Base-by-base conservation (phyloP, 345 rosid species). In the Sonneratia caseolaris region DNA sequence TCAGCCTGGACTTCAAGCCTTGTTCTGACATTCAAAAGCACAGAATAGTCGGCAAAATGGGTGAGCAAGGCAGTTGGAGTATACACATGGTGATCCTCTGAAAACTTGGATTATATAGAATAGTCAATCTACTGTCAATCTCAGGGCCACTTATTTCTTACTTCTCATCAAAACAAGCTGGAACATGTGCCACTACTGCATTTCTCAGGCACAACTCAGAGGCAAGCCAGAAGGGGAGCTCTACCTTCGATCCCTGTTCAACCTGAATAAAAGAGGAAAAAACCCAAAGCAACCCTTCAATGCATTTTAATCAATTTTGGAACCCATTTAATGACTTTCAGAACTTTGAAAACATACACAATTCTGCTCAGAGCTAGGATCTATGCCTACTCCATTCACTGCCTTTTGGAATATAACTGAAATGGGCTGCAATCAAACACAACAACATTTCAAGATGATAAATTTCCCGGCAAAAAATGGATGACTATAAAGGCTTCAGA, bases 141-240 rank as follows among this genome's bases (percentile, higher is more conserved):
- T 53, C 3, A 22, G n/a, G 64, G 32, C 11, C 64, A 62, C 38
- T 62, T 14, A 62, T 62, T 3, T n/a, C 55, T 85, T 84, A 88
- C 97, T 86, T 85, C 68, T 86, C 88, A 70, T 91, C 85, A 75
- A 89, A 93, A 82, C 91, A 93, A 37, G 85, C 72, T 36, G 96
- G 97, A 69, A 84, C 86, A 71, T 76, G 78, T 14, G 86, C 80
- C n/a, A 90, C 73, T 22, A 80, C 83, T 66, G 87, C 90, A 79
- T 94, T 87, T 73, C 96, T 85, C 80, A 81, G 69, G 77, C 83
- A 74, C 74, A 93, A 78, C 76, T 88, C 97, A 18, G 79, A 83
- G 64, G 95, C 90, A 76, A 94, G 94, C 97, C 98, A 91, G 68
- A 90, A 82, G 19, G 91, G 97, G 40, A 91, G 69, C 86, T 89